Conservation (phyloP, 176 grass and related monocot genomes). For the Aechmea fasciata region DNA sequence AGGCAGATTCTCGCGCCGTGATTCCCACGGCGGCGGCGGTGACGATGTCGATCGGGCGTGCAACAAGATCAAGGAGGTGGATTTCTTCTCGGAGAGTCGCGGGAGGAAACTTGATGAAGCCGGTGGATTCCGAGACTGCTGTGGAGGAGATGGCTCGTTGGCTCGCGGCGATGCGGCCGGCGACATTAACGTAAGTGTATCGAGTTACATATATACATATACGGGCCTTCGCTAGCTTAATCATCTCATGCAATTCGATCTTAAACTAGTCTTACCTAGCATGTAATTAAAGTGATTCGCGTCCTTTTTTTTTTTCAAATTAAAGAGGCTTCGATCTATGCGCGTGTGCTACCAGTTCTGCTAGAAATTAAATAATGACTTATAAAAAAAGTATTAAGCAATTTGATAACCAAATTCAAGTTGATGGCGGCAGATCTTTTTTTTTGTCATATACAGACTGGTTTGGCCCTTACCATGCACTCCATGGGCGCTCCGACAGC, state of each 20-base stretch:
- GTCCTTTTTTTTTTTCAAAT: too few species aligned
- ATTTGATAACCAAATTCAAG: too few species aligned
- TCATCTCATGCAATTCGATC: neutral
- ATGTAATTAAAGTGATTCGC: too few species aligned
- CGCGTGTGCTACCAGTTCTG: too few species aligned
- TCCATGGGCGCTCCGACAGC: neutral
- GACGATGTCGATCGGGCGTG: neutral
- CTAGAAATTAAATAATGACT: too few species aligned
- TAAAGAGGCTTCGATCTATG: too few species aligned
- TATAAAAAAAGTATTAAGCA: too few species aligned
- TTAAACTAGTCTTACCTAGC: too few species aligned
- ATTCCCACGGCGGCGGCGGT: neutral
- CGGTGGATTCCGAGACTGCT: neutral
- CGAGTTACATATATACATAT: too few species aligned
- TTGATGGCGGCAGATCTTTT: too few species aligned
- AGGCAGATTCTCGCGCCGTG: neutral
- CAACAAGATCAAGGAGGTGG: slow-evolving; percentile 11
- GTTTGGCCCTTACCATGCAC: neutral
- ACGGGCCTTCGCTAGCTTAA: neutral
- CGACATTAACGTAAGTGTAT: neutral
- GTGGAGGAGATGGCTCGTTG: neutral
- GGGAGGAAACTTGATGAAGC: neutral
- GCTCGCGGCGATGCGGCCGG: neutral
- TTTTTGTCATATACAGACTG: neutral
- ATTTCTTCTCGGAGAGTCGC: slow-evolving; percentile 9